Evolutionary conservation across 495 filamentous ascomycete genomes (phyloP), one percentile per base, ranked within the genome.

Genomic region (Penicillium soppii): DNA sequence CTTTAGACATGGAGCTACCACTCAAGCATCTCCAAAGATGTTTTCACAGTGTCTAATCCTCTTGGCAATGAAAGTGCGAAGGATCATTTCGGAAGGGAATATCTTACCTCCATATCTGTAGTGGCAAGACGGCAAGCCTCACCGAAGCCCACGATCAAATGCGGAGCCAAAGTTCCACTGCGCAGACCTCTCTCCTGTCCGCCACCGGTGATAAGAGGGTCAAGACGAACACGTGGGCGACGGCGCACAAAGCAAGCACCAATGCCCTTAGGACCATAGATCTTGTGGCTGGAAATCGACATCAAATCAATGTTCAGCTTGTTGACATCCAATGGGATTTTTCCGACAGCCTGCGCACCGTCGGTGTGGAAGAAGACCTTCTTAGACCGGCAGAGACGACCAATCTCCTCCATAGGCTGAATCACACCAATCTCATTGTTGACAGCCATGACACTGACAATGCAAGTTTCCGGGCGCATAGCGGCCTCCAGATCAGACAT

Each of bases 351-450:
- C 74, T 98, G 94, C 5, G 94, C 94, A 22, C 71, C 94, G 69
- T 98, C 94, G n/a, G 91, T 95, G 72, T 98, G 94, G 84, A 97
- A 98, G 78, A 96, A 98, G 41, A 95, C 75, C 76, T 97, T 96
- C 68, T 89, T 95, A 29, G 81, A 80, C 33, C 92, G 84, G 73
- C 94, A 98, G 17, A 98, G 71, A 71, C 87, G 87, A 56, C 94
- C 94, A 63, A 98, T 98, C 72, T 96, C 84, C 58, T 89, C 90
- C 54, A 97, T 63, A 0, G 94, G 95, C 69, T 98, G 94, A 47
- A 98, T 92, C 23, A 98, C 94, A 62, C 94, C 94, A 59, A 97
- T 97, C 72, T 98, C 94, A 67, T 98, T 98, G 78, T 98, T 98
- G 32, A 98, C 95, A 1, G 95, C 85, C 94, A 98, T 98, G 66